Evolutionary conservation across 202 grass and related monocot species (phyloP).

Genomic region (Panicum virgatum): DNA sequence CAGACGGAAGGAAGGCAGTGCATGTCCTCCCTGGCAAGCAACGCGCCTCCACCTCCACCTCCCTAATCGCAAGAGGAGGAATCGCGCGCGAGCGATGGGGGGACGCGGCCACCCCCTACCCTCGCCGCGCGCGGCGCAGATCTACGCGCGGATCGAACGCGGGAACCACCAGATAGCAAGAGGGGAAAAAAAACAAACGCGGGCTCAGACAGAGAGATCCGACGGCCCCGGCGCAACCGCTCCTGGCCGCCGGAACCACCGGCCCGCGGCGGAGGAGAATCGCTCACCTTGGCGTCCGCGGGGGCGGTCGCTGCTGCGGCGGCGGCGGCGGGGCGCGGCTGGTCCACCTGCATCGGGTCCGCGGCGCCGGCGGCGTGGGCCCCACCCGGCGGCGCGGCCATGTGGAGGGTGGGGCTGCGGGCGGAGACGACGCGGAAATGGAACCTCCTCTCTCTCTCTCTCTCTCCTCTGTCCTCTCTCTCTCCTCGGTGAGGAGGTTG

Average conservation of each 20-base stretch:
- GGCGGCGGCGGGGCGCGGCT: conserved; percentile 28
- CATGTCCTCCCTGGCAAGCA: conserved; percentile 27
- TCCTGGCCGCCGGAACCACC: background rate
- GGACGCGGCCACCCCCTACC: background rate
- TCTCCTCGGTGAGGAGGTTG: conserved; percentile 36
- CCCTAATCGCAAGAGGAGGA: background rate
- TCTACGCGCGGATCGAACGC: conserved; percentile 33
- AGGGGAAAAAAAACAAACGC: background rate
- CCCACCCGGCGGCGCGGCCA: conserved; percentile 46
- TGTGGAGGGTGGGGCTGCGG: background rate
- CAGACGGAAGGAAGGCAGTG: background rate
- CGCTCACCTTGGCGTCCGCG: conserved; percentile 44
- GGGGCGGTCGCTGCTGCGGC: background rate
- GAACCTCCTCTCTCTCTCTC: conserved; percentile 15
- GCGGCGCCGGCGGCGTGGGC: conserved; percentile 31
- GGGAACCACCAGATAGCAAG: background rate
- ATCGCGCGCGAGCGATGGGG: background rate
- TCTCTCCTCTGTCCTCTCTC: background rate
- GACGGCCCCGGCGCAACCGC: background rate
- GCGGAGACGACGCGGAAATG: conserved; percentile 18
- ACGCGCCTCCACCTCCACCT: background rate
- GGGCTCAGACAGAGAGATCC: conserved; percentile 21
- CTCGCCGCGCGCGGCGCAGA: conserved; percentile 18
- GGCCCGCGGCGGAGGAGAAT: background rate
- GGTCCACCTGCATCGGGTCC: conserved; percentile 55